phyloP scores from a whole-genome alignment of 495 filamentous ascomycete species.

The Xanthoparmelia taractica region DNA sequence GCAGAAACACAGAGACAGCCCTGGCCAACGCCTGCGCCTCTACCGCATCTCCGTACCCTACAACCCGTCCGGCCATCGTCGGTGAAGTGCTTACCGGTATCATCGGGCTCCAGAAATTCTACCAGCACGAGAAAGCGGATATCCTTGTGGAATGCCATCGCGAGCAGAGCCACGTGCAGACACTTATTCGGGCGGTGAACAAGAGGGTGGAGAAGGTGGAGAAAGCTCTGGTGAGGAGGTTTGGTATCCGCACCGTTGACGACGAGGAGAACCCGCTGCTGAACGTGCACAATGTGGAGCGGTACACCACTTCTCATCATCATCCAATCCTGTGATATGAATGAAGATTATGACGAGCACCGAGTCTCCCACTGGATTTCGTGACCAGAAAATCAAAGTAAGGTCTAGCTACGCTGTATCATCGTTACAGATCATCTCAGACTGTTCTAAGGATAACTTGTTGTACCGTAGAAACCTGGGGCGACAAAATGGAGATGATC shows the following conservation, averaged over 20 bases:
- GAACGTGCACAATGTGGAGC: background rate
- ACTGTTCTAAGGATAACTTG: too few species aligned
- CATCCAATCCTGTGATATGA: too few species aligned
- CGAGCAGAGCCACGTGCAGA: background rate
- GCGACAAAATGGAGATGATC: too few species aligned
- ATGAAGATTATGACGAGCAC: too few species aligned
- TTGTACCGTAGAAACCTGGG: too few species aligned
- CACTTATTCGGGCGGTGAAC: background rate
- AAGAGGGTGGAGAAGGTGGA: background rate
- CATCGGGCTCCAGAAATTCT: background rate
- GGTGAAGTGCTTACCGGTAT: background rate
- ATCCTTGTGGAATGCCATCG: background rate
- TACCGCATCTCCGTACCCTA: background rate
- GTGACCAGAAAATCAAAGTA: too few species aligned
- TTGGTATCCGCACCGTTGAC: background rate
- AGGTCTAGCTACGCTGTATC: too few species aligned
- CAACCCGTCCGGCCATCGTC: background rate
- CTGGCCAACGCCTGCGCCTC: background rate
- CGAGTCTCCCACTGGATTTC: too few species aligned
- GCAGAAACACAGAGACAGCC: background rate
- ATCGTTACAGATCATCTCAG: too few species aligned
- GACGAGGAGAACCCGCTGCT: background rate
- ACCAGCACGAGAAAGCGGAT: background rate
- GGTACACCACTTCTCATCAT: too few species aligned
- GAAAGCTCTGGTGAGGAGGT: background rate